These are phyloP conservation scores for Suhomyces vadensis DNA, from an alignment of 805 yeast species.

Conservation along the genomic window DNA sequence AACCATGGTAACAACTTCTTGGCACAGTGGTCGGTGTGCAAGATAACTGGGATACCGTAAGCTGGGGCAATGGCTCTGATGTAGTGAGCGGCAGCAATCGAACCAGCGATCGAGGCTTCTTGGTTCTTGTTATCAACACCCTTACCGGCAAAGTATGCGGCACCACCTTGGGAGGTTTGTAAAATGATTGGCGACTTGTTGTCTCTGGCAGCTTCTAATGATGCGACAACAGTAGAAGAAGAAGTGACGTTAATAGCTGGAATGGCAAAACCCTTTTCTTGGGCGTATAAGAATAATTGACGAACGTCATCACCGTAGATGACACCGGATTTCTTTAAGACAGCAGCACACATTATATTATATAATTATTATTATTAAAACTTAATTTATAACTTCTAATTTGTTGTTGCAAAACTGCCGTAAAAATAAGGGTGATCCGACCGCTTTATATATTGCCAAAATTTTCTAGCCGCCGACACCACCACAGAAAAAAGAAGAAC, in stretches of 20 bases:
- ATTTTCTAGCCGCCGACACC: no score
- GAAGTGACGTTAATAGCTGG: slow-evolving; percentile 99
- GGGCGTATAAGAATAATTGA: slow-evolving; percentile 86
- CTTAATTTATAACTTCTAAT: not conserved
- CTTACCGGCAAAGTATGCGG: slow-evolving; percentile 99
- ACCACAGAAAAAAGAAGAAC: slow-evolving; percentile 3
- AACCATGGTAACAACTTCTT: slow-evolving; percentile 97
- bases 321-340: slow-evolving; percentile 91
- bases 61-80: slow-evolving; percentile 94
- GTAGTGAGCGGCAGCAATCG: slow-evolving; percentile 97
- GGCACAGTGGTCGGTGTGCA: slow-evolving; percentile 99
- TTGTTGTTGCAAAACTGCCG: not conserved
- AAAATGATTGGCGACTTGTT: slow-evolving; percentile 85
- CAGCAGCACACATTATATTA: slow-evolving; percentile 60
- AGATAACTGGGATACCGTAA: slow-evolving; percentile 93
- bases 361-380: not conserved
- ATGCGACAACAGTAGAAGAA: slow-evolving; percentile 79
- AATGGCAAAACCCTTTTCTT: slow-evolving; percentile 89
- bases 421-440: slow-evolving; percentile 1
- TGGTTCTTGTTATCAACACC: slow-evolving; percentile 94
- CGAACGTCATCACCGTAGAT: slow-evolving; percentile 97
- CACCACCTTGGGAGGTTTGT: slow-evolving; percentile 99
- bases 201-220: slow-evolving; percentile 52
- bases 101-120: slow-evolving; percentile 90
- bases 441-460: slow-evolving; percentile 11